Evolutionary conservation across 75 land plant species (phyloP).

Genomic region (Adiantum capillusveneris): DNA sequence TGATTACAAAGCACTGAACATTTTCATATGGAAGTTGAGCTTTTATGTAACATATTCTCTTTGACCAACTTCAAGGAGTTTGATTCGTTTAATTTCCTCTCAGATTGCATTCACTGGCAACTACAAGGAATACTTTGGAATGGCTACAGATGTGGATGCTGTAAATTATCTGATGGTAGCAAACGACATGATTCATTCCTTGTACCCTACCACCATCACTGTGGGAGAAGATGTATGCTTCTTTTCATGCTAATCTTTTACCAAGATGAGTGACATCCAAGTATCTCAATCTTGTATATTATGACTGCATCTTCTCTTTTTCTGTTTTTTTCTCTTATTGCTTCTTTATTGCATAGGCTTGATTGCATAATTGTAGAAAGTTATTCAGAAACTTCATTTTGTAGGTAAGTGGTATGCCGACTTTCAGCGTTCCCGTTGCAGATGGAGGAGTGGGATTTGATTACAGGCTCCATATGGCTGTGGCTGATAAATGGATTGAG

Average conservation of each 20-base stretch:
- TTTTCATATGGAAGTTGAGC: too few relatives aligned
- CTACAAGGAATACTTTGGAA: slow-evolving; percentile 83
- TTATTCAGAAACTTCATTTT: too few relatives aligned
- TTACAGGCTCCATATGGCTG: slow-evolving; percentile 92
- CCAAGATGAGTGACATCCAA: too few relatives aligned
- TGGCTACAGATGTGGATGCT: slow-evolving; percentile 90
- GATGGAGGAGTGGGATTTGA: slow-evolving; percentile 95
- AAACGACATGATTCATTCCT: slow-evolving; percentile 78
- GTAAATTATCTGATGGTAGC: slow-evolving; percentile 85
- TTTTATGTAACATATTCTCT: not conserved
- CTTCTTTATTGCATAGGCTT: not conserved
- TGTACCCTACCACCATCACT: slow-evolving; percentile 59
- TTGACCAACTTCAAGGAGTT: not conserved
- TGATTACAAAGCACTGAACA: too few relatives aligned
- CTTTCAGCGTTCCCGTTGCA: slow-evolving; percentile 65
- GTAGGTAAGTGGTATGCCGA: slow-evolving; percentile 96
- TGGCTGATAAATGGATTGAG: slow-evolving; percentile 95
- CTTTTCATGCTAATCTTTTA: too few relatives aligned
- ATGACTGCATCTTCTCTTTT: not conserved
- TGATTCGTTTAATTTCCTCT: slow-evolving; percentile 4
- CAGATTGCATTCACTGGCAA: slow-evolving; percentile 81
- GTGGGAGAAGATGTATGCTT: slow-evolving; percentile 80
- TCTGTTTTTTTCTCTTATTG: not conserved
- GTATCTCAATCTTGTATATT: slow-evolving; percentile 17
- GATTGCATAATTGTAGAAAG: not conserved